A percentile compares a stretch with the other conserved stretches of the same genome.
These are phyloP conservation scores for Ustilago crameri DNA, from an alignment of 1,284 basidiomycete species.

Conservation along the genomic window DNA sequence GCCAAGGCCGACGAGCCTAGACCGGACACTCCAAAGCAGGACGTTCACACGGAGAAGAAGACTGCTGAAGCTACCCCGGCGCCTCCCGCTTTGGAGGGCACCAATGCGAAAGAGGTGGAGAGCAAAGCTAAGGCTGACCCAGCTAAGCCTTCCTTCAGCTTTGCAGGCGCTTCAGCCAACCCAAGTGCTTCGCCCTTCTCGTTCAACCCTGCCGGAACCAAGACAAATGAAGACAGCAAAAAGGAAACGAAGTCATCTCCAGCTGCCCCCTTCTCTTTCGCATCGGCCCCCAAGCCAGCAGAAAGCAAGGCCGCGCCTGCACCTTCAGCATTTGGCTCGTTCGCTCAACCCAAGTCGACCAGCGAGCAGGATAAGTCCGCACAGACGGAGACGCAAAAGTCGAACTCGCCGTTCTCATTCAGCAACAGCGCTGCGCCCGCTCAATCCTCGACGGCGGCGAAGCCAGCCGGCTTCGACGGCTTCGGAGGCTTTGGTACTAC, in stretches of 20 bases:
- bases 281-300: slow-evolving; percentile 7
- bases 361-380: slow-evolving; percentile 6
- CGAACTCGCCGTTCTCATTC: slow-evolving; percentile 22
- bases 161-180: slow-evolving; percentile 16
- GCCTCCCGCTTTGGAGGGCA: too few relatives aligned
- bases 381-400: slow-evolving; percentile 2
- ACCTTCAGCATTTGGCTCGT: slow-evolving; percentile 1
- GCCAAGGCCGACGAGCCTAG: slow-evolving; percentile 4
- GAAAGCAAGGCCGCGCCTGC: slow-evolving; percentile 2
- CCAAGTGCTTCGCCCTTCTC: slow-evolving; percentile 17
- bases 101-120: neutral
- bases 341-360: slow-evolving; percentile 2
- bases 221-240: slow-evolving; percentile 8
- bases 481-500: slow-evolving; percentile 19
- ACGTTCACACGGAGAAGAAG: neutral
- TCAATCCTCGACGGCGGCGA: slow-evolving; percentile 5
- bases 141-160: slow-evolving; percentile 26
- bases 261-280: slow-evolving; percentile 24
- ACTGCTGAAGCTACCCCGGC: neutral
- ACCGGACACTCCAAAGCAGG: neutral
- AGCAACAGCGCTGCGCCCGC: slow-evolving; percentile 8
- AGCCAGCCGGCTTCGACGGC: slow-evolving; percentile 11
- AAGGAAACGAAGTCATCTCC: slow-evolving; percentile 18
- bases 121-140: neutral
- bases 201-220: slow-evolving; percentile 6